Percentiles rank a stretch among this genome's conserved stretches.
These are phyloP conservation scores for Cephaloascus fragrans DNA, from an alignment of 805 yeast genomes.

Conservation along the genomic window DNA sequence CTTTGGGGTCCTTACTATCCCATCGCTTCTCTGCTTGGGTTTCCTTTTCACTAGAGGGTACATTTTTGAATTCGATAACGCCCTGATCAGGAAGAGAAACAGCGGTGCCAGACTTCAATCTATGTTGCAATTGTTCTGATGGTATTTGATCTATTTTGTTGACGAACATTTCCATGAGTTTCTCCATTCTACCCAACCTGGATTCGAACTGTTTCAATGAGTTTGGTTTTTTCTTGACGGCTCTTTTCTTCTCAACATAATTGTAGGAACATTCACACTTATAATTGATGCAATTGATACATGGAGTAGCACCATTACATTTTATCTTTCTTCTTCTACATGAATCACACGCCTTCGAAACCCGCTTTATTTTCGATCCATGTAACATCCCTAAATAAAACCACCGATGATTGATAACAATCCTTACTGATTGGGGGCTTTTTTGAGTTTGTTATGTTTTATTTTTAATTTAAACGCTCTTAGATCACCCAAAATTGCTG, in stretches of 20 bases:
- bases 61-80: no score
- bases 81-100: no score
- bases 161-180: not conserved
- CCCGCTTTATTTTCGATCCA: constrained; percentile 9
- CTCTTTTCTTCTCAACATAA: constrained; percentile 18
- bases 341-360: constrained; percentile 38
- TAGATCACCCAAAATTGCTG: no score
- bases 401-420: no score
- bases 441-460: no score
- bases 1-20: not conserved
- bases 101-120: not conserved
- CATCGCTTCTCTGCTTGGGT: not conserved
- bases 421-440: no score
- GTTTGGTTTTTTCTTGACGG: not conserved
- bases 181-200: not conserved
- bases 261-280: constrained; percentile 22
- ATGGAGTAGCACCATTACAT: constrained; percentile 37
- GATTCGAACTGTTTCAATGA: not conserved
- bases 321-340: constrained; percentile 40
- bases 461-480: no score
- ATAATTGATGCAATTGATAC: constrained; percentile 28
- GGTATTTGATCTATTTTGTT: not conserved
- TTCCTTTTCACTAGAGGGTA: not conserved
- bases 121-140: no score
- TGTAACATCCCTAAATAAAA: no score